phyloP scores from a whole-genome alignment of 1,284 basidiomycete genomes.

The Paramarasmius palmivorus region DNA sequence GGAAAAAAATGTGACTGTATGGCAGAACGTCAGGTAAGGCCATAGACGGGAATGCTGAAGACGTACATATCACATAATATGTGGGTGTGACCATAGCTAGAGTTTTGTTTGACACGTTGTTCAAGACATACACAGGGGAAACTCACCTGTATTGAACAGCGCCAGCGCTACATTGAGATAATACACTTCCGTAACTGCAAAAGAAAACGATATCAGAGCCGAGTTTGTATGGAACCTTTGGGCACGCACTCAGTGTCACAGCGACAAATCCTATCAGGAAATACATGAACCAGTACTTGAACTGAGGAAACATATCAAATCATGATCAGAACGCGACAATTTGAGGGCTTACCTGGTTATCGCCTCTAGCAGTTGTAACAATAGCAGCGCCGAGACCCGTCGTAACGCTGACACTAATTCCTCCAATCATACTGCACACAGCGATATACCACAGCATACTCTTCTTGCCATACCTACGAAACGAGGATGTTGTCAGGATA shows the following conservation, averaged over 20 bases:
- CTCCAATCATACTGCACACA: slow-evolving; percentile 96
- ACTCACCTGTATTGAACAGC: slow-evolving; percentile 86
- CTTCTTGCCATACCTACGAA: slow-evolving; percentile 75
- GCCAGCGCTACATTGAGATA: slow-evolving; percentile 97
- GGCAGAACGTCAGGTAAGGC: slow-evolving; percentile 20
- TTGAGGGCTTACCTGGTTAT: slow-evolving; percentile 68
- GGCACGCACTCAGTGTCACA: slow-evolving; percentile 67
- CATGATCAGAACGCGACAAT: slow-evolving; percentile 1
- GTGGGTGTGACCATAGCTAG: slow-evolving; percentile 68
- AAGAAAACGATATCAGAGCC: neutral
- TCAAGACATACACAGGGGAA: slow-evolving; percentile 11
- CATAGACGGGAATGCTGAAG: neutral
- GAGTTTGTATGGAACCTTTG: slow-evolving; percentile 13
- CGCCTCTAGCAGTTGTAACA: slow-evolving; percentile 81
- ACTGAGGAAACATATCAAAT: slow-evolving; percentile 39
- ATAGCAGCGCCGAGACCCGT: slow-evolving; percentile 93
- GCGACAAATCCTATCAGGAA: slow-evolving; percentile 86
- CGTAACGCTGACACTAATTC: slow-evolving; percentile 94
- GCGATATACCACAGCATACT: slow-evolving; percentile 96
- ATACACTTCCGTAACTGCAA: slow-evolving; percentile 88
- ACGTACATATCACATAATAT: slow-evolving; percentile 82
- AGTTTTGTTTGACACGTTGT: slow-evolving; percentile 19
- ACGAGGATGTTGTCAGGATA: neutral
- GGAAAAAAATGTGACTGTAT: slow-evolving; percentile 80
- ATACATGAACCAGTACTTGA: slow-evolving; percentile 84